Evolutionary conservation across 768 basidiomycete genomes (phyloP).

Genomic region (Ramaria sp.): DNA sequence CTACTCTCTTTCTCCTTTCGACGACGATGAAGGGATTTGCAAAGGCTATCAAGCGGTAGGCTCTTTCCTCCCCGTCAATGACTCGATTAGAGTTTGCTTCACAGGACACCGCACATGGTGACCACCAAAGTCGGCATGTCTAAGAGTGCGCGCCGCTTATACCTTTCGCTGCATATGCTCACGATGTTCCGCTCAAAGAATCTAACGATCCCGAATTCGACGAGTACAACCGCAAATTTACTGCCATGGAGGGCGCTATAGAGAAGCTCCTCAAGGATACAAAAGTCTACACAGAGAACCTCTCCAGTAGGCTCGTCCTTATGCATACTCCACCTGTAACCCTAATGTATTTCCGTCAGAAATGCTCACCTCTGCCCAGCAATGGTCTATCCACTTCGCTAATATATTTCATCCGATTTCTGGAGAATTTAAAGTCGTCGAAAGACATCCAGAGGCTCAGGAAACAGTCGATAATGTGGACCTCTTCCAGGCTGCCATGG

Average conservation of each 20-base stretch:
- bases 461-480: constrained; percentile 73
- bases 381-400: constrained; percentile 54
- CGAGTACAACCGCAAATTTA: constrained; percentile 72
- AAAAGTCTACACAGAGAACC: constrained; percentile 75
- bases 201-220: constrained; percentile 86
- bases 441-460: constrained; percentile 67
- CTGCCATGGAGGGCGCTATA: constrained; percentile 62
- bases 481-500: constrained; percentile 61
- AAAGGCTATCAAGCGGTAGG: constrained; percentile 68
- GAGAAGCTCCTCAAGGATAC: constrained; percentile 92
- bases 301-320: constrained; percentile 43
- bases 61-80: neutral
- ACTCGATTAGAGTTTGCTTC: neutral
- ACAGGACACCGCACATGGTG: constrained; percentile 84
- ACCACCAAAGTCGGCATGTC: constrained; percentile 83
- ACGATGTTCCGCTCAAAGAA: constrained; percentile 29
- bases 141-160: constrained; percentile 56
- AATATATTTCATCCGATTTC: constrained; percentile 53
- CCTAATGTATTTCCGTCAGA: constrained; percentile 26
- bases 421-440: constrained; percentile 70
- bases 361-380: constrained; percentile 54
- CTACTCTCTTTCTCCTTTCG: neutral
- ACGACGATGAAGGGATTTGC: constrained; percentile 69
- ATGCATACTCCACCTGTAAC: neutral
- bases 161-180: neutral